A percentile compares a stretch with the other conserved stretches of the same genome.
Evolutionary conservation across 306 rosid species (phyloP).

Genomic region (Corylus avellana): DNA sequence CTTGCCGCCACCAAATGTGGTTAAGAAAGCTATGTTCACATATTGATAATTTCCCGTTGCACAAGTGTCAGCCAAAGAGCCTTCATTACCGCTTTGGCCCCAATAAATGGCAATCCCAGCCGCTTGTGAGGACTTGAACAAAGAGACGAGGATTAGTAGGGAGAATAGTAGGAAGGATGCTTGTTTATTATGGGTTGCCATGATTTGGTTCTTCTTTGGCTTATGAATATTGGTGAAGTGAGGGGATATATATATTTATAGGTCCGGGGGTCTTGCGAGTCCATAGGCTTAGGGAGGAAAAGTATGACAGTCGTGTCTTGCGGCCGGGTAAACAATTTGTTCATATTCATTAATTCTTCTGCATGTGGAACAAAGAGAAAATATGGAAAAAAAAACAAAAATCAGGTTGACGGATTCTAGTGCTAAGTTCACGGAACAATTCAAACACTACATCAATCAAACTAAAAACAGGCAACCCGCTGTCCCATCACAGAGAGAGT

Average conservation of each 20-base stretch:
- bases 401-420: not conserved
- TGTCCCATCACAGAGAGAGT: too few relatives aligned
- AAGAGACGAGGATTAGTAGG: conserved; percentile 35
- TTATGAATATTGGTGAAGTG: not conserved
- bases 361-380: too few relatives aligned
- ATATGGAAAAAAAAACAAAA: too few relatives aligned
- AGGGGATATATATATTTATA: conserved; percentile 13
- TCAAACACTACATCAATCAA: too few relatives aligned
- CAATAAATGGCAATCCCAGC: conserved; percentile 58
- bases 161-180: conserved; percentile 22
- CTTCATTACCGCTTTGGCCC: conserved; percentile 58
- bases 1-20: conserved; percentile 48
- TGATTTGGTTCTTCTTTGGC: conserved; percentile 19
- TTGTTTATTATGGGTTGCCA: conserved; percentile 42
- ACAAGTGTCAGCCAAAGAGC: conserved; percentile 51
- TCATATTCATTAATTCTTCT: too few relatives aligned
- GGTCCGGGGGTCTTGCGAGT: not conserved
- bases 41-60: conserved; percentile 56
- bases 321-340: not conserved
- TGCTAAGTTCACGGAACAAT: too few relatives aligned
- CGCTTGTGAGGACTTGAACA: conserved; percentile 27
- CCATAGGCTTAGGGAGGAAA: conserved; percentile 1
- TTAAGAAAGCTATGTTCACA: conserved; percentile 62
- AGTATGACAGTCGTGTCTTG: conserved; percentile 20
- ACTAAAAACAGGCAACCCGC: too few relatives aligned